Evolutionary conservation across 2,329 filamentous ascomycete genomes (phyloP), one percentile per base, ranked within the genome.

Genomic region (Stagonosporopsis tanaceti): DNA sequence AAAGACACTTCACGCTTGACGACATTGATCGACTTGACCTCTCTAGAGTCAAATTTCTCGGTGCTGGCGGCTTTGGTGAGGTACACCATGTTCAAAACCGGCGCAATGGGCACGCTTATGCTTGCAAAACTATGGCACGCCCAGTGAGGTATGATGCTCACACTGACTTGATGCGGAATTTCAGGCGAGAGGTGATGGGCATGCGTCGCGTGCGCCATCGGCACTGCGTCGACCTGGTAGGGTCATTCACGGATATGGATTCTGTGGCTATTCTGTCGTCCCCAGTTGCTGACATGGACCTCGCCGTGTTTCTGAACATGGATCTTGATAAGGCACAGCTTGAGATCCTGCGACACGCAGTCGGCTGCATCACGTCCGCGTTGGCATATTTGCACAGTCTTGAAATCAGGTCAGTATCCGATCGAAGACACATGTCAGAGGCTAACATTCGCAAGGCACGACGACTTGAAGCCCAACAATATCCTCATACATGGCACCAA

Each of bases 391-490:
- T 54, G 25, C 51, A 54, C n/a, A 7, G 24, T 12, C 28, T 37
- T 2, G 15, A 20, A 1, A 54, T 54, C 2, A 22, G 51, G 51
- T 54, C n/a, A 32, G 50, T 12, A 17, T 14, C 24, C 20, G 14
- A 14, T 3, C 20, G 20, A 3, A 20, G 20, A 20, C 3, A 3
- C 1, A n/a, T 22, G 12, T 14, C 6, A 27, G 24, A 1, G 11
- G 4, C 38, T 50, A 7, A 41, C 9, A 17, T 1, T 2, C 14
- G n/a, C 27, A 14, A 66, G 62, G 7, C 65, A 66, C 35, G 50
- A 64, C 42, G 64, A 66, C 30, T 50, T 65, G 15, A 66, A 66
- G 35, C 64, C 64, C 3, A 55, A 64, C 32, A 68, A 68, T 17
- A 37, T 68, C 11, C 48, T 68, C 8, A 51, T 68, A 37, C 63